These are phyloP conservation scores for Plasmopara viticola DNA, from an alignment of 352 stramenopile species.

Conservation along the genomic window DNA sequence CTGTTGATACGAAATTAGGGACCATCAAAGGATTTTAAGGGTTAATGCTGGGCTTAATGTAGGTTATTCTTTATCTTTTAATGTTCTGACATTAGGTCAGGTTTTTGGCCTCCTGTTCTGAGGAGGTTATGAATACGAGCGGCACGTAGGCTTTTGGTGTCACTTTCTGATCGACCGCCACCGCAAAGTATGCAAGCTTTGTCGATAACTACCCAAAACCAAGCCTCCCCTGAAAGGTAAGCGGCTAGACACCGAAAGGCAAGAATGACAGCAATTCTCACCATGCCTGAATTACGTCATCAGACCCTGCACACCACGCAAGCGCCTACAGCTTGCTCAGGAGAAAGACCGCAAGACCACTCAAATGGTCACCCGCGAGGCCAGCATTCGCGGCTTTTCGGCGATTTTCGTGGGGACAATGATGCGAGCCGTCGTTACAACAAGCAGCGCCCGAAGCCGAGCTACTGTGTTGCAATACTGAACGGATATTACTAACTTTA, in stretches of 20 bases:
- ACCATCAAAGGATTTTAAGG: no score
- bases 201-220: not conserved
- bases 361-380: constrained; percentile 16
- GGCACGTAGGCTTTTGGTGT: not conserved
- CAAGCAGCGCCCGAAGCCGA: constrained; percentile 1
- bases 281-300: constrained; percentile 1
- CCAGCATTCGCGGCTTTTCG: constrained; percentile 41
- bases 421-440: constrained; percentile 26
- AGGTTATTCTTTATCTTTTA: no score
- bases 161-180: not conserved
- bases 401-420: constrained; percentile 38
- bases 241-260: not conserved
- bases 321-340: constrained; percentile 51
- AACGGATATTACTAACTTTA: not conserved
- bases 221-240: not conserved
- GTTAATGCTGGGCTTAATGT: no score
- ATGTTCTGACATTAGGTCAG: no score
- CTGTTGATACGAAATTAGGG: no score
- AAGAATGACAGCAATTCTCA: not conserved
- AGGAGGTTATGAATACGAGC: not conserved
- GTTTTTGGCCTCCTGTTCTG: not conserved
- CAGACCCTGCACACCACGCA: constrained; percentile 58
- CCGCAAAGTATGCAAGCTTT: not conserved
- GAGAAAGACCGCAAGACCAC: constrained; percentile 44
- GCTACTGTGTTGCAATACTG: not conserved